Base-by-base conservation (phyloP, 257 asterid genomes). In the Solanum acaule region DNA sequence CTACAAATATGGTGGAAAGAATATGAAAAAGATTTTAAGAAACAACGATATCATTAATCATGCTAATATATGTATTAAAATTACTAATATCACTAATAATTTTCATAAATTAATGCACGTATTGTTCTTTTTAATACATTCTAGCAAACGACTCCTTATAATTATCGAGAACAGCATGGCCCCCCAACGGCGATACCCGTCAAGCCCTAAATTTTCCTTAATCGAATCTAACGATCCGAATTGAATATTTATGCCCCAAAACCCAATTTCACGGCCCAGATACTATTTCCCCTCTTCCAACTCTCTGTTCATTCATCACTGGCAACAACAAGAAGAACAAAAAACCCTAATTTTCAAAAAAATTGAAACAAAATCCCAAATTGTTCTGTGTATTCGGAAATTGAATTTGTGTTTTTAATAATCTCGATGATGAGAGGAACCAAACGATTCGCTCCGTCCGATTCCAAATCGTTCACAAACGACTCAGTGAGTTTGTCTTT, bases 401-500 rank as follows among this genome's bases (percentile, higher is more conserved):
- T 46, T 13, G 44, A 63, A 20, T 65, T 87, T 82, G 35, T 25
- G 22, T 14, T 8, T 15, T 25, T 15, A 3, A 14, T 71, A 37
- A 71, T 75, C 29, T 75, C 56, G 87, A 92, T 87, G 63, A 95
- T 95, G 98, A 94, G 96, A 93, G 98, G 98, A 90, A 90, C 95
- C 49, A 97, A 96, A 90, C 99, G 99, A 72, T 44, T 94, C 23
- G 93, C 98, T 20, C 70, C 90, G 65, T 93, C 94, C 67, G 98
- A 94, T 35, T 94, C 95, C 6, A 84, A 93, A 88, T 93, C 96
- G 6, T 46, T 89, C 86, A 67, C 95, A 90, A 92, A 87, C 83
- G 94, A 97, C 76, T 87, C 98, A 76, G 98, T 96, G 78, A 93
- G 94, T 91, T 90, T 35, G 14, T 25, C 13, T 49, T 6, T 42